Conservation (phyloP, 2,329 filamentous ascomycete genomes). For the Alternaria ethzedia region DNA sequence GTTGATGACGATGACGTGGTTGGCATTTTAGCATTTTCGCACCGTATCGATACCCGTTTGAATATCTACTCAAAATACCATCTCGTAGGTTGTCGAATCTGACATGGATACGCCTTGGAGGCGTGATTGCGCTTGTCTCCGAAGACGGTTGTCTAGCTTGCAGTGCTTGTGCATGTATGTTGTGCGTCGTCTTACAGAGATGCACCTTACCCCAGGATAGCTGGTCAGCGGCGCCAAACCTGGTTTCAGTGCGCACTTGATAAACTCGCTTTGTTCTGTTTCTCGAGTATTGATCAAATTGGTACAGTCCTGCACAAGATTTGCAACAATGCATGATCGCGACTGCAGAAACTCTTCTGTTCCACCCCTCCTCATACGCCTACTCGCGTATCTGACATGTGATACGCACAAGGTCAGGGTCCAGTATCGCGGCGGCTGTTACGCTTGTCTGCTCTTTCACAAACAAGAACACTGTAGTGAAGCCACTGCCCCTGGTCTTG, state of each 20-base stretch:
- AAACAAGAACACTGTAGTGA: background rate
- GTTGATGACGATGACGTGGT: constrained; percentile 13
- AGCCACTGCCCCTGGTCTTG: background rate
- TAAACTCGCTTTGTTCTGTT: background rate
- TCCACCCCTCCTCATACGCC: background rate
- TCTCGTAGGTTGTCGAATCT: constrained; percentile 6
- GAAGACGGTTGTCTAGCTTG: background rate
- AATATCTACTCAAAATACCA: constrained; percentile 14
- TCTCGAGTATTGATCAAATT: background rate
- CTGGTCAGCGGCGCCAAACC: background rate
- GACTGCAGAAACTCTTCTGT: background rate
- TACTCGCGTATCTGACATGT: constrained; percentile 8
- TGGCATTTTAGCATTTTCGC: constrained; percentile 29
- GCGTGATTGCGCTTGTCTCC: constrained; percentile 3
- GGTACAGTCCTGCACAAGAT: background rate
- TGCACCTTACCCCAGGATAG: background rate
- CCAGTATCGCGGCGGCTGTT: constrained; percentile 2
- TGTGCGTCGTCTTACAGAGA: background rate
- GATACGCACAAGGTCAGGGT: constrained; percentile 7
- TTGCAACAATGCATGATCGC: background rate
- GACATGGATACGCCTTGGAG: constrained; percentile 5
- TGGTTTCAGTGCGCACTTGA: background rate
- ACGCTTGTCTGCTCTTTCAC: background rate
- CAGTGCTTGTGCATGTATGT: constrained; percentile 1
- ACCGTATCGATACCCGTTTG: constrained; percentile 45